Evolutionary conservation across 768 basidiomycete genomes (phyloP).

Genomic region (Podaxis sp.): DNA sequence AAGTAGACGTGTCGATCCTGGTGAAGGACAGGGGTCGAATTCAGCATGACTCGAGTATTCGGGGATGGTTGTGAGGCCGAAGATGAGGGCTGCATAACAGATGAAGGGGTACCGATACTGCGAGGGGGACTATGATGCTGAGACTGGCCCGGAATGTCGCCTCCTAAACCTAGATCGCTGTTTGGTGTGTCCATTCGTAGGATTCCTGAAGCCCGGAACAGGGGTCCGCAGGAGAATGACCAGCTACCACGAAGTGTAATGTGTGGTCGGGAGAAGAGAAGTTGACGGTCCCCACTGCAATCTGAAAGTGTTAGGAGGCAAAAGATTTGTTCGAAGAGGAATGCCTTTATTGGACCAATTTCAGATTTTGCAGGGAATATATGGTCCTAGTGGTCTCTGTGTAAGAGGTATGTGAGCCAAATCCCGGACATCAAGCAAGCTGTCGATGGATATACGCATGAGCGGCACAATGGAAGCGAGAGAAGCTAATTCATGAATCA

Average conservation of each 20-base stretch:
- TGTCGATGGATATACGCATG: not conserved
- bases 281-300: too few species aligned
- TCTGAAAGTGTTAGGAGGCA: too few species aligned
- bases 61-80: not conserved
- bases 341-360: not conserved
- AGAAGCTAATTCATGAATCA: not conserved
- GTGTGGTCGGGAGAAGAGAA: not conserved
- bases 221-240: not conserved
- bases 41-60: not conserved
- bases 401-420: not conserved
- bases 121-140: not conserved
- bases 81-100: not conserved
- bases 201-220: not conserved
- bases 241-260: not conserved
- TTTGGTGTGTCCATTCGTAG: not conserved
- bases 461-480: not conserved
- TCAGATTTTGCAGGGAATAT: not conserved
- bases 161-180: not conserved
- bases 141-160: not conserved
- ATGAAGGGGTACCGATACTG: not conserved
- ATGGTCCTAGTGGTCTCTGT: not conserved
- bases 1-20: conserved; percentile 14
- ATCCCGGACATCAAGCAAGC: not conserved
- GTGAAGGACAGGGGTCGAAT: not conserved
- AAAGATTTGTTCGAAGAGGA: too few species aligned